phyloP scores from a whole-genome alignment of 2,329 filamentous ascomycete species.

The Arthrocladium fulminans region DNA sequence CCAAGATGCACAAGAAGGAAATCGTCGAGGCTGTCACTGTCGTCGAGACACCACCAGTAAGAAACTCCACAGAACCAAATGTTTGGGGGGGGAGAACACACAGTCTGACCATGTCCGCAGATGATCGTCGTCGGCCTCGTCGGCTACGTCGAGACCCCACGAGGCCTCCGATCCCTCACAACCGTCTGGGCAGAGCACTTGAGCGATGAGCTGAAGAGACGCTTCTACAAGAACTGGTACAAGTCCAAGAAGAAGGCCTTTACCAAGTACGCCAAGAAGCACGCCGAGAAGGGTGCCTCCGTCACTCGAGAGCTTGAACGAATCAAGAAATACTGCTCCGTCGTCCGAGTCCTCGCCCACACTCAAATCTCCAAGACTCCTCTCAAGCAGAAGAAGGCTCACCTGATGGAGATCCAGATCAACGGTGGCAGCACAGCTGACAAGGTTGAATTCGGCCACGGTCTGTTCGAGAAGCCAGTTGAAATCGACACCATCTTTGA shows the following conservation, averaged over 20 bases:
- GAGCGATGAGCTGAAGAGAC: constrained; percentile 96
- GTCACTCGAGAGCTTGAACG: constrained; percentile 97
- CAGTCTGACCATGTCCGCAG: constrained; percentile 44
- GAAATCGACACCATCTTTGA: constrained; percentile 91
- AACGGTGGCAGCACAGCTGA: constrained; percentile 93
- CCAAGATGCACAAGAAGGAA: constrained; percentile 99
- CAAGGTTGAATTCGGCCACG: constrained; percentile 93
- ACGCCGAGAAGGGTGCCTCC: constrained; percentile 86
- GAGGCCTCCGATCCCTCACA: constrained; percentile 96
- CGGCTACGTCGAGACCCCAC: constrained; percentile 99
- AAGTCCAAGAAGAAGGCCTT: constrained; percentile 99
- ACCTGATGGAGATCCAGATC: constrained; percentile 99
- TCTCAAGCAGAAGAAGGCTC: constrained; percentile 99
- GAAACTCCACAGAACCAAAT: constrained; percentile 48
- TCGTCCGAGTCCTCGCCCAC: constrained; percentile 98
- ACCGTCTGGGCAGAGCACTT: constrained; percentile 99
- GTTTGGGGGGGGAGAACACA: constrained; percentile 24
- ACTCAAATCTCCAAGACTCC: constrained; percentile 99
- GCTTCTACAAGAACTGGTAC: constrained; percentile 99
- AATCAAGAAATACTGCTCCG: constrained; percentile 99
- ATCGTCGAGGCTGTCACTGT: constrained; percentile 80
- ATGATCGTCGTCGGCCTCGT: constrained; percentile 99
- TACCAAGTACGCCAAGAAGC: constrained; percentile 99
- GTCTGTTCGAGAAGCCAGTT: constrained; percentile 98
- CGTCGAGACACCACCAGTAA: constrained; percentile 91